phyloP scores from a whole-genome alignment of 306 rosid species.

The Ammopiptanthus mongolicus region DNA sequence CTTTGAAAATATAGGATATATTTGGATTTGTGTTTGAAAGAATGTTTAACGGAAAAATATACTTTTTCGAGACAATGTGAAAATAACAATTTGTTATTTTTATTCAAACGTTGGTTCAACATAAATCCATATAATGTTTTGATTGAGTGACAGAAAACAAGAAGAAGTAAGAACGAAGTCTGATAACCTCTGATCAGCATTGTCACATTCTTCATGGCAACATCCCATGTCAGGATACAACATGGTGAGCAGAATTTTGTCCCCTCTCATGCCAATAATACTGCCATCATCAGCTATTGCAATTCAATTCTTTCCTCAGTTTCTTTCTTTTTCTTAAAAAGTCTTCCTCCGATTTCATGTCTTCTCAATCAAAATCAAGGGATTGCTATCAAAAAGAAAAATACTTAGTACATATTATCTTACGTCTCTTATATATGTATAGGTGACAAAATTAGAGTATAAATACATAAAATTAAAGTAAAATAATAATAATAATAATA shows the following conservation, averaged over 20 bases:
- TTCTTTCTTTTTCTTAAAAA: background rate
- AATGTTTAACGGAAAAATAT: too few relatives aligned
- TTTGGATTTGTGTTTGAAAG: too few relatives aligned
- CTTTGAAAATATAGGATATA: background rate
- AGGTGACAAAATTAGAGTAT: background rate
- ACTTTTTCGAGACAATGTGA: too few relatives aligned
- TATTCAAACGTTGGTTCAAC: too few relatives aligned
- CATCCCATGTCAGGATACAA: slow-evolving; percentile 35
- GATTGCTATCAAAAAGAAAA: too few relatives aligned
- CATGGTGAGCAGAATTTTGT: slow-evolving; percentile 41
- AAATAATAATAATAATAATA: too few relatives aligned
- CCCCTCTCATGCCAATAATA: slow-evolving; percentile 30
- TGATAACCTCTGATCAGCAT: slow-evolving; percentile 51
- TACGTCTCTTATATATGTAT: background rate
- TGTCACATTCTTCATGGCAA: slow-evolving; percentile 54
- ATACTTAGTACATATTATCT: too few relatives aligned
- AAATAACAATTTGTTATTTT: too few relatives aligned
- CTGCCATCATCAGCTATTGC: slow-evolving; percentile 24
- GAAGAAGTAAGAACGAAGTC: background rate
- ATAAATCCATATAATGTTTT: background rate
- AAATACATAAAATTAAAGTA: too few relatives aligned
- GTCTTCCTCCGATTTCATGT: background rate
- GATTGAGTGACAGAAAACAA: background rate
- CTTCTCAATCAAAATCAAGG: background rate
- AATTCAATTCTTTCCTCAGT: background rate